Base-by-base conservation (phyloP, 768 basidiomycete species). In the Russula brevipes region DNA sequence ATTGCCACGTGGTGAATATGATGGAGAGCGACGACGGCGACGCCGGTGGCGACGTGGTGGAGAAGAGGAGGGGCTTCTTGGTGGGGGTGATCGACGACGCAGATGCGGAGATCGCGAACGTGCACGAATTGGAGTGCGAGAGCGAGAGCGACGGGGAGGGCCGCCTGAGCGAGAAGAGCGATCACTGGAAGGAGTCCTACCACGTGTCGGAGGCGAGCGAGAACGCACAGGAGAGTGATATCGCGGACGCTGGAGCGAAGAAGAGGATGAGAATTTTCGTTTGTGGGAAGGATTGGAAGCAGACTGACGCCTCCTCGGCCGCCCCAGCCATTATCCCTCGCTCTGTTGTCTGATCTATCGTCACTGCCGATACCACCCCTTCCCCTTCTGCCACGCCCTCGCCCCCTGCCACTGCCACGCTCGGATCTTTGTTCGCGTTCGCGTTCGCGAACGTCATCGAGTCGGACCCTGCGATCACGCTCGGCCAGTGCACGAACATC, bases 401-500 rank as follows among this genome's bases (percentile, higher is more conserved):
- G 70, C 1, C 87, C 84, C 2, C 86, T 72, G 2, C 86, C 82
- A 9, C 84, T 76, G 0, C 82, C 81, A 51, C 74, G 70, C 36
- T 78, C 74, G 3, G 77, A 77, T 51, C 76, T 72, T 0, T 74
- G 77, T 55, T 85, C 87, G n/a, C 76, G 76, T 31, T 85, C 84
- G 47, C 87, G 77, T 11, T 85, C 84, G 47, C 87, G 77, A 10
- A 89, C 80, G 63, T 90, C 88, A 64, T 90, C 85, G 30, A 91
- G 74, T 47, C 85, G 80, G 51, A 79, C 77, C 31, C 90, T 77
- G 59, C 89, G 81, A 70, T 89, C 88, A 56, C 87, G 79, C 69
- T 91, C 87, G 49, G 85, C 85, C 59, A 91, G 78, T 3, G 84
- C 83, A 19, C 84, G 79, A 6, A 79, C 79, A 69, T 91, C 88